Base-by-base conservation (phyloP, 2,329 filamentous ascomycete species). In the Fonsecaea monophora region DNA sequence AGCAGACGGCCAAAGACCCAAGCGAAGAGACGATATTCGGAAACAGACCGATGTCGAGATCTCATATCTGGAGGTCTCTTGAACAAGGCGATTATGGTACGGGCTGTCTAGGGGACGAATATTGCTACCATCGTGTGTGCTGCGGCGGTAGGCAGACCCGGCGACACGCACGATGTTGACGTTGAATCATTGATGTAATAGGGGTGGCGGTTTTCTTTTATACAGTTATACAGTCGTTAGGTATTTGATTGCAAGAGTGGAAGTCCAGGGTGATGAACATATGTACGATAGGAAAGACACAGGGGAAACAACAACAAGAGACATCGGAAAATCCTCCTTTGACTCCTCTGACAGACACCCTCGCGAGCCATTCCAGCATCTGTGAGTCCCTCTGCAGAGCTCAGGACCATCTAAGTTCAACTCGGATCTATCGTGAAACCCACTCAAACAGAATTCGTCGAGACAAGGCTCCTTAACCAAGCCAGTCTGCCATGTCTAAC, bases 41-140 rank as follows among this genome's bases (percentile, higher is more conserved):
- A 61, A 61, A 38, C 30, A 61, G 59, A 61, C 48, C 9, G 59
- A 61, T 6, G 59, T 61, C 15, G 59, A 61, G 21, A 34, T 61
- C n/a, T 40, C 59, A 13, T 61, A 61, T 18, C 3, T 42, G 7
- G 48, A 54, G 35, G 7, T 30, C 12, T 25, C 42, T 2, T 61
- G 54, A 35, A 53, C 9, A 13, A 18, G 3, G 45, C 9, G 8
- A 12, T 21, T 10, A 13, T 13, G 12, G 45, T 50, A 32, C 30
- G 21, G 21, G 18, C 45, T 50, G 3, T 13, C 2, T 1, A 32
- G 45, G 45, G 7, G 6, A 25, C 45, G 45, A 4, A 25, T 25
- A 10, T 5, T 8, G 6, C 10, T 25, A 8, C 3, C 3, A 50
- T 9, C 45, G 10, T 50, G 45, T 50, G 25, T 25, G 25, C 45